Evolutionary conservation across 768 basidiomycete genomes (phyloP), one percentile per base, ranked within the genome.

Genomic region (Crucibulum laeve): DNA sequence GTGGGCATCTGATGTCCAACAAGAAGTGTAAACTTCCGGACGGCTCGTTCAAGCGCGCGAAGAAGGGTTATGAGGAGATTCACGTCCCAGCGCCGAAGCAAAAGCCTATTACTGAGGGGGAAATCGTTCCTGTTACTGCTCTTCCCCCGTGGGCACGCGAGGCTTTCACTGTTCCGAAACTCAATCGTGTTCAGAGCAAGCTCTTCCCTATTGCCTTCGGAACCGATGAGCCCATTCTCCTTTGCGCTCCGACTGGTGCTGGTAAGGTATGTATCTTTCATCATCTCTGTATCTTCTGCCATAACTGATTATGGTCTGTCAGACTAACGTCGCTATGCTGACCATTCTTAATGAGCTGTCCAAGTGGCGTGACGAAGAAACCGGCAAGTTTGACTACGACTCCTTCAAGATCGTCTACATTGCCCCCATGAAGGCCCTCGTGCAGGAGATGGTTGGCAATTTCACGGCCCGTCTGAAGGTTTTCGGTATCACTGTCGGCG

Each of bases 321-420:
- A 96, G 94, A 99, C 96, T 14, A 99, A 99, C 55, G 95, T 98
- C 23, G 96, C 96, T 24, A 91, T 98, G 80, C 74, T 99, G 8
- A 83, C 93, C 0, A 87, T 99, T 50, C 79, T 99, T 19, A 88
- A 91, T 59, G 91, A 96, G 55, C 77, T 99, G 18, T 68, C 76
- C 25, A 95, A 96, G 56, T 82, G 87, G 61, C 82, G 91, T n/a
- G 80, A 94, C 56, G 84, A 87, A 34, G 73, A 72, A 14, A 87
- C 88, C 0, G 90, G 90, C 26, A 62, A 66, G 7, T 88, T 96
- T 56, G 89, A 92, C 56, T 75, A 93, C 25, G 84, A 89, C 48
- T 70, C 87, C 0, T 96, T 98, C 80, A 99, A 99, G 68, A 87
- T 96, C 43, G 82, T 99, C 52, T 99, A 98, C 61, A 82, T 99